Conservation (phyloP, 2,329 filamentous ascomycete genomes). For the Ophiostoma himal-ulmi region DNA sequence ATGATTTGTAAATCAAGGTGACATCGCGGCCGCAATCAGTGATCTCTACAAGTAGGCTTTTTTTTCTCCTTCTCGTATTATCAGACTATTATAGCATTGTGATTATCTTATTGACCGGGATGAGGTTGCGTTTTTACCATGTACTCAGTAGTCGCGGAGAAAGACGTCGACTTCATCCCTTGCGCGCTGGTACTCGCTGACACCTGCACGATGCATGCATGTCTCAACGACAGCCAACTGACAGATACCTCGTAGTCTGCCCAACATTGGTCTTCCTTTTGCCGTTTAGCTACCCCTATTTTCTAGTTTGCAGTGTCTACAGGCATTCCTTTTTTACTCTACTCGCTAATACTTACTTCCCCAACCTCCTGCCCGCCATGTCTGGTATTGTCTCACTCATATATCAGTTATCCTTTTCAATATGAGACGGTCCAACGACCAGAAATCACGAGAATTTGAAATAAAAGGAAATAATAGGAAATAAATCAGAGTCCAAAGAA, state of each 20-base stretch:
- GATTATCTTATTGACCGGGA: no score
- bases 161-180: not conserved
- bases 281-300: not conserved
- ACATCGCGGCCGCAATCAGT: conserved; percentile 16
- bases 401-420: conserved; percentile 9
- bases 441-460: not conserved
- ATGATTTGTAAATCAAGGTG: conserved; percentile 12
- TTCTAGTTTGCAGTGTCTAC: not conserved
- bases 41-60: no score
- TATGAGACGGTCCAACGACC: not conserved
- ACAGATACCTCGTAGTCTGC: conserved; percentile 1
- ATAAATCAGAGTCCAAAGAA: not conserved
- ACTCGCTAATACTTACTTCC: not conserved
- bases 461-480: not conserved
- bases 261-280: not conserved
- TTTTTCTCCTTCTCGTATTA: no score
- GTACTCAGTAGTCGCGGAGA: not conserved
- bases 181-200: not conserved
- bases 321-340: not conserved
- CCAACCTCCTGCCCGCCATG: conserved; percentile 8
- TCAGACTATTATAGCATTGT: no score
- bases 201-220: conserved; percentile 9
- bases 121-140: no score
- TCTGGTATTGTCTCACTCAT: conserved; percentile 8
- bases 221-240: conserved; percentile 8